These are phyloP conservation scores for Penicillium griseofulvum DNA, from an alignment of 2,329 filamentous ascomycete species.

Conservation along the genomic window DNA sequence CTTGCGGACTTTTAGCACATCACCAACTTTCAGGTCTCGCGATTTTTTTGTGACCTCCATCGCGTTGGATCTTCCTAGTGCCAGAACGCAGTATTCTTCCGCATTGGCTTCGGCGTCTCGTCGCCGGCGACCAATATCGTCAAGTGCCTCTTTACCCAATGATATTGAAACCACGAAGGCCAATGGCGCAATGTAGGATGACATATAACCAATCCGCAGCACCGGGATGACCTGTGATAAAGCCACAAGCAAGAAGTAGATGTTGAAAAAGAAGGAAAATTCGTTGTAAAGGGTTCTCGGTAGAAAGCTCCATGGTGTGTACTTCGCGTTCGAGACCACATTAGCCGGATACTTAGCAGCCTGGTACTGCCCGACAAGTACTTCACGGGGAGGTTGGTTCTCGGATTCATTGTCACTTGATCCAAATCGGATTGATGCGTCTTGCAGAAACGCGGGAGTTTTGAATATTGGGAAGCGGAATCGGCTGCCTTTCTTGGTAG, in stretches of 20 bases:
- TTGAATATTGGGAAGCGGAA: conserved; percentile 69
- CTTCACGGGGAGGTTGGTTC: conserved; percentile 61
- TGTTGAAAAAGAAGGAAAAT: conserved; percentile 99
- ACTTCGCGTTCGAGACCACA: conserved; percentile 94
- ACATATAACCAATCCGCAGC: conserved; percentile 87
- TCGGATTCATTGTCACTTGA: conserved; percentile 43
- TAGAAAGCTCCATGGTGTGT: conserved; percentile 90
- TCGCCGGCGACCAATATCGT: conserved; percentile 81
- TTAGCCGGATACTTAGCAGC: conserved; percentile 80
- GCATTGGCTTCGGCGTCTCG: conserved; percentile 93
- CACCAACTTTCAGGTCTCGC: conserved; percentile 85
- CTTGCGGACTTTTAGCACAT: conserved; percentile 89
- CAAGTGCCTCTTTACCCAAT: conserved; percentile 90
- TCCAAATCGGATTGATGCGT: conserved; percentile 25
- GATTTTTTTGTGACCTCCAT: conserved; percentile 76
- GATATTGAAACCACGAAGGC: conserved; percentile 91
- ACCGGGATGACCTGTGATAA: conserved; percentile 88
- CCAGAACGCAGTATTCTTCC: conserved; percentile 77
- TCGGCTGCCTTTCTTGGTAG: conserved; percentile 51
- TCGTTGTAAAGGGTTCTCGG: conserved; percentile 96
- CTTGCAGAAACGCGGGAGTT: conserved; percentile 36
- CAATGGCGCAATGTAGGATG: conserved; percentile 88
- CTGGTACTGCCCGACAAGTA: conserved; percentile 74
- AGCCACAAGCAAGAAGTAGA: conserved; percentile 95
- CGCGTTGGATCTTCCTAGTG: conserved; percentile 59